A percentile compares a stretch with the other conserved stretches of the same genome.
Evolutionary conservation across 2,329 filamentous ascomycete species (phyloP).

Genomic region (Beauveria medogensis): DNA sequence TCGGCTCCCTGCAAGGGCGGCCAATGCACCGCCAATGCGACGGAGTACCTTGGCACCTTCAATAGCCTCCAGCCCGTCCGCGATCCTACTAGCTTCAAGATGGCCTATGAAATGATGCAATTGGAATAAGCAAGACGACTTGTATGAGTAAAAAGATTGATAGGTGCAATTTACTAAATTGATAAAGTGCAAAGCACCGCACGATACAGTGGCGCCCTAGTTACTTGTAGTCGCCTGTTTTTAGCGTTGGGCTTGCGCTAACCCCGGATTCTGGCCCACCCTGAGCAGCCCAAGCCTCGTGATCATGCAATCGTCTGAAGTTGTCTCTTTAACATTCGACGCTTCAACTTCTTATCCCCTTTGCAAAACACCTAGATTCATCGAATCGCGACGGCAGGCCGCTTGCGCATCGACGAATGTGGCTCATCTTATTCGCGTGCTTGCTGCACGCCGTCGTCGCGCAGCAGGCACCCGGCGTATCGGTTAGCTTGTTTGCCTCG

Average conservation of each 20-base stretch:
- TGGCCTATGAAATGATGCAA: conserved; percentile 9
- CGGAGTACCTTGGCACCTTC: conserved; percentile 9
- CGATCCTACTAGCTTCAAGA: conserved; percentile 5
- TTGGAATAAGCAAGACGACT: not conserved
- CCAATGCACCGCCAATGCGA: conserved; percentile 10
- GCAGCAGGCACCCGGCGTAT: conserved; percentile 31
- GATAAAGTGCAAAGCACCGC: not conserved
- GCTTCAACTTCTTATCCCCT: not conserved
- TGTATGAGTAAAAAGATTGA: not conserved
- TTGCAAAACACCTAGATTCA: not conserved
- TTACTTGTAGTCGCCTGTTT: too few relatives aligned
- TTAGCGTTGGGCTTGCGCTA: not conserved
- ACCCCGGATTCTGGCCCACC: conserved; percentile 7
- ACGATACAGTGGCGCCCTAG: not conserved
- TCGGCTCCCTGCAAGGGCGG: conserved; percentile 11
- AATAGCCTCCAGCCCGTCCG: conserved; percentile 12
- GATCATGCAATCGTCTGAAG: not conserved
- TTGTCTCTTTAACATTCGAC: not conserved
- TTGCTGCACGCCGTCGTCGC: not conserved
- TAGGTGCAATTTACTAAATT: not conserved
- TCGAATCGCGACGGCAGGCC: not conserved
- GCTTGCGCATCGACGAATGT: not conserved
- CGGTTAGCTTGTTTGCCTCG: conserved; percentile 61
- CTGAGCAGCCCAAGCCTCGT: conserved; percentile 3
- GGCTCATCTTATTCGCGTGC: not conserved